phyloP scores from a whole-genome alignment of 2,329 filamentous ascomycete species.

The Cadophora gregata region DNA sequence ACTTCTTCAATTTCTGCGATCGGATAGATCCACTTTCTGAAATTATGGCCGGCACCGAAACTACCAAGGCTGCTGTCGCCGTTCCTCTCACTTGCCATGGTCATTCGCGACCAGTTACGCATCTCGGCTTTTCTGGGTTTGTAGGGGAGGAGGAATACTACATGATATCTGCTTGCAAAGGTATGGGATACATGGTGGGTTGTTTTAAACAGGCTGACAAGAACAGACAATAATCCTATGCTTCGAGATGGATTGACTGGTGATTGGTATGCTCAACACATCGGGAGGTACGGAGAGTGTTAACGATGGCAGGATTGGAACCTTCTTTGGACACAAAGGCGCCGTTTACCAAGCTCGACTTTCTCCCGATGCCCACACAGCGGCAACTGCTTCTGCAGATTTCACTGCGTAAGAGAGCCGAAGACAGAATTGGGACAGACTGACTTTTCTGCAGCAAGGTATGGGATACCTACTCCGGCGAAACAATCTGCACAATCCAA shows the following conservation, averaged over 20 bases:
- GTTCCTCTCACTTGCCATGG: conserved; percentile 79
- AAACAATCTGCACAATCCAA: conserved; percentile 83
- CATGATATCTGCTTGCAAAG: conserved; percentile 76
- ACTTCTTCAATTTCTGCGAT: conserved; percentile 4
- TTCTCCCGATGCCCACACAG: conserved; percentile 84
- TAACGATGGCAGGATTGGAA: conserved; percentile 73
- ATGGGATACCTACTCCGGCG: conserved; percentile 96
- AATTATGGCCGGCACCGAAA: conserved; percentile 41
- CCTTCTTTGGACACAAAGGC: conserved; percentile 97
- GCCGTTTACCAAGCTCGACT: conserved; percentile 96
- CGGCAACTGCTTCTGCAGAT: conserved; percentile 93
- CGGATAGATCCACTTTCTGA: conserved; percentile 16
- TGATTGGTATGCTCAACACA: conserved; percentile 69
- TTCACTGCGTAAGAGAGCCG: conserved; percentile 78
- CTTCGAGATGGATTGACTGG: conserved; percentile 94
- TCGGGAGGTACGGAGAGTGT: conserved; percentile 17
- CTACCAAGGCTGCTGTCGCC: conserved; percentile 51
- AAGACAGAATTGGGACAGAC: conserved; percentile 26
- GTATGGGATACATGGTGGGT: conserved; percentile 44
- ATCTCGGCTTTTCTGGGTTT: conserved; percentile 73
- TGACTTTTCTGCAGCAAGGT: conserved; percentile 72
- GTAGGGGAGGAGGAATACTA: conserved; percentile 71
- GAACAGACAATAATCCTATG: conserved; percentile 94
- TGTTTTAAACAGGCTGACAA: conserved; percentile 23
- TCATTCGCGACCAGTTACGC: conserved; percentile 75